Base-by-base conservation (phyloP, 495 filamentous ascomycete species). In the Trichoderma reesei region DNA sequence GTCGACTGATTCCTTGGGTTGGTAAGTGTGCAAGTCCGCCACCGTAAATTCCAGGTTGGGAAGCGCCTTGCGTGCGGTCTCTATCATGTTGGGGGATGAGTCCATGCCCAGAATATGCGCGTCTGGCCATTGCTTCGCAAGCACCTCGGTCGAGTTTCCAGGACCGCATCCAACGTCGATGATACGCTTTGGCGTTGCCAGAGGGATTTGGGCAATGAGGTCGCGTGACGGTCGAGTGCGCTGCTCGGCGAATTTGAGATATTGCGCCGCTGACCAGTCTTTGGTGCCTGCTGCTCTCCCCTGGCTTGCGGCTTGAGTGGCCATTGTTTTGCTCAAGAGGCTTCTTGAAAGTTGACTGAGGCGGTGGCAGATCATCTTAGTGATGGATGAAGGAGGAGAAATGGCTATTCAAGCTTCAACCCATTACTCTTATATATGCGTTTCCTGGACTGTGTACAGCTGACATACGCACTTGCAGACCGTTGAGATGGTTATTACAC, bases 161-260 rank as follows among this genome's bases (percentile, higher is more conserved):
- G 82, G 82, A 0, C 83, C 83, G 68, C 82, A 85, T 67, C 83
- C 83, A 0, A 85, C 70, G 66, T 86, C 82, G 64, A 82, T 71
- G 59, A 86, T 74, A 7, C 65, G 66, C 5, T 70, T 70, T 1
- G 78, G 80, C 1, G 68, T 59, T 41, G 60, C 36, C 37, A 61
- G 34, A 11, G 60, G 60, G 0, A 61, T 3, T 20, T 42, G 60
- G 11, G 60, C 60, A 39, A 61, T 26, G 16, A 61, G 60, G 18
- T 61, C 60, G 34, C 60, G 60, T 36, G 60, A 39, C 3, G 60
- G 60, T 4, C 39, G 60, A 11, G 60, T 61, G 10, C 60, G 60
- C 16, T 61, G 37, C 37, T 42, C 39, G n/a, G 39, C 37, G 60
- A 61, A 61, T 18, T 61, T 61, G 60, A 42, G 37, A 34, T 61